These are phyloP conservation scores for Delphinella strobiligena DNA, from an alignment of 2,329 filamentous ascomycete genomes.

Conservation along the genomic window DNA sequence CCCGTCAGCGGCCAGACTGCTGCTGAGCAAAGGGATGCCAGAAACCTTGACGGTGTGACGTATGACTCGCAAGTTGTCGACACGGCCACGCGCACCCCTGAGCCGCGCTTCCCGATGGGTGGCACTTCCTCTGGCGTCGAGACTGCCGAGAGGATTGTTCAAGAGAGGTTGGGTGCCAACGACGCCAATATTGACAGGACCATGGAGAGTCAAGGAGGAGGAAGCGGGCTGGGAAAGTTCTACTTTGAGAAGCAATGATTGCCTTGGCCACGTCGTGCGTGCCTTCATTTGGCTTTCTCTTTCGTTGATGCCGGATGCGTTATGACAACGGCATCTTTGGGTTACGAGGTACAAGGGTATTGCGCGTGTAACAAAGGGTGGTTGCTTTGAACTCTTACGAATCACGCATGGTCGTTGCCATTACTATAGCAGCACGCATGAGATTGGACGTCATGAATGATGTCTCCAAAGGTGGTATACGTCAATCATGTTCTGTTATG, in stretches of 20 bases:
- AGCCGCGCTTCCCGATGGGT: constrained; percentile 10
- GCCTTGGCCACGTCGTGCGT: not conserved
- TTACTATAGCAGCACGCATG: too few relatives aligned
- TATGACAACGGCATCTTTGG: not conserved
- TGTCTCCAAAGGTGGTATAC: too few relatives aligned
- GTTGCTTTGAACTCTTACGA: too few relatives aligned
- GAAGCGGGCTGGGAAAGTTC: constrained; percentile 41
- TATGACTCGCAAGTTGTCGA: constrained; percentile 30
- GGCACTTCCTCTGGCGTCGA: constrained; percentile 26
- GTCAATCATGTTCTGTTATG: too few relatives aligned
- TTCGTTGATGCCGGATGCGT: not conserved
- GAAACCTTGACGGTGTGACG: constrained; percentile 33
- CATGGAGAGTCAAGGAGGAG: constrained; percentile 26
- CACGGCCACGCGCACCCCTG: constrained; percentile 17
- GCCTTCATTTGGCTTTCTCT: not conserved
- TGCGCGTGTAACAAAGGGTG: too few relatives aligned
- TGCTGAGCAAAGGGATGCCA: constrained; percentile 26
- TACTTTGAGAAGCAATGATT: constrained; percentile 41
- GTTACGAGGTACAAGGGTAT: too few relatives aligned
- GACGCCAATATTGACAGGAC: constrained; percentile 23
- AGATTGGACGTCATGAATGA: too few relatives aligned
- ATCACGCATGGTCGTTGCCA: too few relatives aligned
- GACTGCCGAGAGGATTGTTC: constrained; percentile 52
- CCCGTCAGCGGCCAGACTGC: constrained; percentile 16
- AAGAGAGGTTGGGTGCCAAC: constrained; percentile 40